These are phyloP conservation scores for Penicillium paradoxum DNA, from an alignment of 495 filamentous ascomycete species.

Conservation along the genomic window DNA sequence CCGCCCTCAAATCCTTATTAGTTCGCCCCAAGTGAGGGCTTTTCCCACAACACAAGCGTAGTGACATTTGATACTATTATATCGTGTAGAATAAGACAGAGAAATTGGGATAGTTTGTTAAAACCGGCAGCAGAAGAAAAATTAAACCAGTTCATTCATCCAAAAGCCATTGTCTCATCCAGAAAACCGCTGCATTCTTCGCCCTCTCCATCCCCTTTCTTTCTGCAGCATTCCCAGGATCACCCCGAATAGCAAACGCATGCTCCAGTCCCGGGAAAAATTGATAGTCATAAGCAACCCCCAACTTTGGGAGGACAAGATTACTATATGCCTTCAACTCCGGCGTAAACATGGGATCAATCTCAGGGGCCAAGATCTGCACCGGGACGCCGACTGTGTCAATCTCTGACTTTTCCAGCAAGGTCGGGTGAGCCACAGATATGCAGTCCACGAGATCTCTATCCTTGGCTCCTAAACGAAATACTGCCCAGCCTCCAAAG, in stretches of 20 bases:
- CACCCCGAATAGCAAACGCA: slow-evolving; percentile 43
- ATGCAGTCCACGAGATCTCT: slow-evolving; percentile 52
- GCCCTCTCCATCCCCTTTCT: slow-evolving; percentile 12
- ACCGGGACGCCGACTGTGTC: slow-evolving; percentile 47
- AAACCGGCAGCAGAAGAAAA: too few relatives aligned
- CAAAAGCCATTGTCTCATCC: slow-evolving; percentile 14
- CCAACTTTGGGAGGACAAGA: slow-evolving; percentile 34
- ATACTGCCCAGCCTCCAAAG: slow-evolving; percentile 43
- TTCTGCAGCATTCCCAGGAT: slow-evolving; percentile 29
- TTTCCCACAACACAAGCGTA: too few relatives aligned
- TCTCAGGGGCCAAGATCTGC: slow-evolving; percentile 56
- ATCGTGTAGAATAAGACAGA: too few relatives aligned
- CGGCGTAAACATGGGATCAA: slow-evolving; percentile 40
- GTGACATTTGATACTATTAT: too few relatives aligned
- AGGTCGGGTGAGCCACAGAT: slow-evolving; percentile 49
- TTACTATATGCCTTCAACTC: slow-evolving; percentile 50
- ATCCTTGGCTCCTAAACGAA: slow-evolving; percentile 18
- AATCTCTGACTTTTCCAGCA: slow-evolving; percentile 47
- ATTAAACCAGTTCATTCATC: too few relatives aligned
- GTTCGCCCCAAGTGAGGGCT: too few relatives aligned
- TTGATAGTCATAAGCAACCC: slow-evolving; percentile 52
- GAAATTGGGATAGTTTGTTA: too few relatives aligned
- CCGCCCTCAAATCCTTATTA: too few relatives aligned
- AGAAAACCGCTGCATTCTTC: slow-evolving; percentile 17
- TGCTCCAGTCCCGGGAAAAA: slow-evolving; percentile 53